Evolutionary conservation across 176 grass and related monocot species (phyloP).

Genomic region (Zizania latifolia): DNA sequence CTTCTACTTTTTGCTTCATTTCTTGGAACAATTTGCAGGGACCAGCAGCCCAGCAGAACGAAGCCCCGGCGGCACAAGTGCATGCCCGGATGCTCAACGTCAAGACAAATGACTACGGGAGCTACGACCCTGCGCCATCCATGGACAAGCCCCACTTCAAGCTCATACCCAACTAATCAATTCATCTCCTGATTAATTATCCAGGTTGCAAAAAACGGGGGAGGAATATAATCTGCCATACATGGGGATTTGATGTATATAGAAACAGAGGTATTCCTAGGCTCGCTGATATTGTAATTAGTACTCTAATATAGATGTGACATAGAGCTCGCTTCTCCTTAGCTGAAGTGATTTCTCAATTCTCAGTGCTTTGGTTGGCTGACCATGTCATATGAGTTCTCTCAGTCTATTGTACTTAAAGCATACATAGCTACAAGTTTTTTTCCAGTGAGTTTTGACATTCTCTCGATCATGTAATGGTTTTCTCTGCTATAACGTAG

Average conservation of each 20-base stretch:
- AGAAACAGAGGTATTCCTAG: slow-evolving; percentile 10
- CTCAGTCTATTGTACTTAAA: slow-evolving; percentile 14
- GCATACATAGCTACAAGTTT: background rate
- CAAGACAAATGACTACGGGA: slow-evolving; percentile 34
- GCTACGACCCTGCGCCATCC: slow-evolving; percentile 37
- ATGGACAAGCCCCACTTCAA: slow-evolving; percentile 46
- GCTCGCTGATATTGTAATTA: background rate
- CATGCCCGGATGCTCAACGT: slow-evolving; percentile 27
- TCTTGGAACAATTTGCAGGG: slow-evolving; percentile 9
- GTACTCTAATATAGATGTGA: background rate
- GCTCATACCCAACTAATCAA: slow-evolving; percentile 40
- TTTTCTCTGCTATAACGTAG: background rate
- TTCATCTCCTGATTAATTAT: background rate
- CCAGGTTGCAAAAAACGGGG: background rate
- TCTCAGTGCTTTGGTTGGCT: background rate
- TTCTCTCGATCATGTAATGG: background rate
- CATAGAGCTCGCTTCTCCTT: background rate
- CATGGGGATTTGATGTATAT: slow-evolving; percentile 7
- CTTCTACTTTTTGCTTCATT: background rate
- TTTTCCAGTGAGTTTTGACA: background rate
- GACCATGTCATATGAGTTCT: background rate
- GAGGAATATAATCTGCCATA: background rate
- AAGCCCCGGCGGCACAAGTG: background rate
- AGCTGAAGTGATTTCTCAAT: background rate
- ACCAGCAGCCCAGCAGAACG: background rate